Base-by-base conservation (phyloP, 768 basidiomycete genomes). In the Vishniacozyma victoriae region DNA sequence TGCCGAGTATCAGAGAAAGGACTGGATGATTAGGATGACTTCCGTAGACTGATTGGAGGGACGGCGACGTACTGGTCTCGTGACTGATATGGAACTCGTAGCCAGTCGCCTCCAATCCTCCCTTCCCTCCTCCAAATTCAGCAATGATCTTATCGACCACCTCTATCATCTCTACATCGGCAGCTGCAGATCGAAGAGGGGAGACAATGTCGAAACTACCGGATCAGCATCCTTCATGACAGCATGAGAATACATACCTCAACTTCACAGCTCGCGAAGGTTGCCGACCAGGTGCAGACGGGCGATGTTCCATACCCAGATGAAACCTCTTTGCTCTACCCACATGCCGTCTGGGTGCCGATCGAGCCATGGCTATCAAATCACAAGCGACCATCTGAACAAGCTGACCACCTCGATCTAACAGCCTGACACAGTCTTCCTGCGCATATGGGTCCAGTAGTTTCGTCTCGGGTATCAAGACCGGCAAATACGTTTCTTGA, bases 401-500 rank as follows among this genome's bases (percentile, higher is more conserved):
- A 19, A 71, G 35, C 25, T 65, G 57, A 9, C 70, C 70, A 18
- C 39, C 48, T 13, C 80, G 75, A 72, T 93, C 91, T 24, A 96
- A 78, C 55, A 88, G 81, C 5, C 81, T 75, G 2, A 85, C 86
- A 23, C 83, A 80, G 5, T 76, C 79, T 35, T 78, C 77, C 2
- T 83, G 80, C 15, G 81, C 80, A 3, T 77, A 73, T 24, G 82
- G 50, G 36, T 36, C 78, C 40, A 79, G 76, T 1, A 80, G 76
- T 0, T 86, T 48, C 3, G 70, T 72, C 12, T 72, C 67, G 1
- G 74, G 91, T 68, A 88, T 80, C 11, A 95, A 75, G n/a, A 92
- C 71, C 0, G 89, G 85, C 0, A 89, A 84, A 57, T 87, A 86
- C 72, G 84, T 83, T 54, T 90, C 82, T 1, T 93, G 81, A 3